These are phyloP conservation scores for Trametes sanguinea DNA, from an alignment of 768 basidiomycete species.

Conservation along the genomic window DNA sequence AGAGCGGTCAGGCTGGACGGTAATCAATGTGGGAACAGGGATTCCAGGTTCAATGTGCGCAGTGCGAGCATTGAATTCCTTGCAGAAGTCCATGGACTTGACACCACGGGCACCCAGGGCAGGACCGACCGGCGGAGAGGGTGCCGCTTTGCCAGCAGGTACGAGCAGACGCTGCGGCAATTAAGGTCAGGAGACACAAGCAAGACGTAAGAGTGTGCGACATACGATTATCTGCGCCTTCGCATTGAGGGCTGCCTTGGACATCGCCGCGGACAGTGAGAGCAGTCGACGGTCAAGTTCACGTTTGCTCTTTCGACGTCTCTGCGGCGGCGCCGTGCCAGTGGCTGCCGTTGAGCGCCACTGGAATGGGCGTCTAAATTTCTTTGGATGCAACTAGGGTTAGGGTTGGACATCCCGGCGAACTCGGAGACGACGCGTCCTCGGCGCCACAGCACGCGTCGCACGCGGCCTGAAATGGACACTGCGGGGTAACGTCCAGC, in stretches of 20 bases:
- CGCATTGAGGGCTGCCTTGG: slow-evolving; percentile 59
- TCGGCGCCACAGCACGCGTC: slow-evolving; percentile 1
- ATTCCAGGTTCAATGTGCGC: slow-evolving; percentile 82
- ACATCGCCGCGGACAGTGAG: slow-evolving; percentile 48
- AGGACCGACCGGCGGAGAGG: slow-evolving; percentile 94
- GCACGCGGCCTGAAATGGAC: background rate
- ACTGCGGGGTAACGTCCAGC: background rate
- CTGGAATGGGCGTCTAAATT: slow-evolving; percentile 7
- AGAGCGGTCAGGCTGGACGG: slow-evolving; percentile 90
- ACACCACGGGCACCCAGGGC: slow-evolving; percentile 97
- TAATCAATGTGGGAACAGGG: slow-evolving; percentile 91
- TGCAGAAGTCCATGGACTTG: slow-evolving; percentile 99
- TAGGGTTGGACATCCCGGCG: background rate
- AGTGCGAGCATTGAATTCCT: slow-evolving; percentile 98
- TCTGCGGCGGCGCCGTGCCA: too few relatives aligned
- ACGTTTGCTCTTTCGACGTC: too few relatives aligned
- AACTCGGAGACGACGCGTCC: background rate
- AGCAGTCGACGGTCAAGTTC: background rate
- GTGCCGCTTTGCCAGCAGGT: slow-evolving; percentile 92
- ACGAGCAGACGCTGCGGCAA: slow-evolving; percentile 74
- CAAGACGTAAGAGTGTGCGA: slow-evolving; percentile 18
- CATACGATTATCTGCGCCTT: slow-evolving; percentile 78
- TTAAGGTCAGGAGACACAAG: background rate
- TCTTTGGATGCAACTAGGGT: background rate
- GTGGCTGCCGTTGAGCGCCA: background rate